Evolutionary conservation across 192 early-diverging fungal genomes (phyloP), one percentile per base, ranked within the genome.

Genomic region (Martensiomyces pterosporus): DNA sequence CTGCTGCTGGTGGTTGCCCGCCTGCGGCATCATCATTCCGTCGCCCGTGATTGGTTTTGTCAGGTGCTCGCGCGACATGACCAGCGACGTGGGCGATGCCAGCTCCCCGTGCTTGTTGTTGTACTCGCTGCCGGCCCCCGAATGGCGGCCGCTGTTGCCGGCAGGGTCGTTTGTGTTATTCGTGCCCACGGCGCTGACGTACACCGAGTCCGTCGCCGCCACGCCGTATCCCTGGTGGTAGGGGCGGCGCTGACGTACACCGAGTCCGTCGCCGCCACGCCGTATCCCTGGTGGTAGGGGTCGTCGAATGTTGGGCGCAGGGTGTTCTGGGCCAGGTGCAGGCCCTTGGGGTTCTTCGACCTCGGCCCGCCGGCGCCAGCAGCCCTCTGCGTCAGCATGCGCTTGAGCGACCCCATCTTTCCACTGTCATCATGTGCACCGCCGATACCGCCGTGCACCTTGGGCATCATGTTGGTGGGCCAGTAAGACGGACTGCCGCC

Each of bases 171-270:
- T 43, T 10, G n/a, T n/a, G n/a, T n/a, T n/a, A n/a, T n/a, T n/a
- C n/a, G 45, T 48, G 14, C 27, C 43, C 2, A 18, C 49, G 8
- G 49, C 41, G 8, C 55, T 47, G 43, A 36, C 46, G 39, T 70
- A 63, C 22, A 70, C 54, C 2, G 56, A 56, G 32, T 64, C 61
- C 9, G 61, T 60, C 9, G 55, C 55, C 3, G 52, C 49, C 0
- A 72, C 53, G 43, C 68, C 69, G 37, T 73, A 73, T 16, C 69
- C 69, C 54, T 73, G 69, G 39, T 73, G 69, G 29, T 73, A 73
- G 22, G 69, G 57, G 42, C 49, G 8, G 49, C 41, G 8, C 55
- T 47, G 43, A 36, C 46, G 39, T 70, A 63, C 22, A 70, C 54
- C 2, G 56, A 56, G 32, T 64, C 61, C 9, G 61, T 60, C 9